Evolutionary conservation across 2,329 filamentous ascomycete species (phyloP).

Genomic region (Curvularia eragrostidis): DNA sequence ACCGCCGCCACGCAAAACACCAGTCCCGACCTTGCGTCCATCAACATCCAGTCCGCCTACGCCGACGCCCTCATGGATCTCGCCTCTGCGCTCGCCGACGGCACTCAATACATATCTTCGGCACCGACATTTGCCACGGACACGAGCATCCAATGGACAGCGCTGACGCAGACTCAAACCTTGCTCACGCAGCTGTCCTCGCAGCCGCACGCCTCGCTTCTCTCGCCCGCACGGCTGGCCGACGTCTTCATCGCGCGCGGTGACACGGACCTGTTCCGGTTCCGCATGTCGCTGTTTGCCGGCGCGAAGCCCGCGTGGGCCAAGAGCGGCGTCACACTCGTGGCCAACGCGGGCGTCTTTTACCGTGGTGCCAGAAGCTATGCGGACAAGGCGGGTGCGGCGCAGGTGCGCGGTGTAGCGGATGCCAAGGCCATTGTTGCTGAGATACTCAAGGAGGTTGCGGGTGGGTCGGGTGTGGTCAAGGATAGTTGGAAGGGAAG

Average conservation of each 20-base stretch:
- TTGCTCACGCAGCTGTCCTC: constrained; percentile 36
- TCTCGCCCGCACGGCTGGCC: constrained; percentile 38
- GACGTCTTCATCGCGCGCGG: constrained; percentile 44
- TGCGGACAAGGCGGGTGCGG: constrained; percentile 36
- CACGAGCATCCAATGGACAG: constrained; percentile 42
- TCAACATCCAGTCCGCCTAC: constrained; percentile 61
- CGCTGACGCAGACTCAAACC: constrained; percentile 41
- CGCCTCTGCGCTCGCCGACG: constrained; percentile 55
- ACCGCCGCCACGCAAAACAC: constrained; percentile 58
- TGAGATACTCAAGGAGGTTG: constrained; percentile 53
- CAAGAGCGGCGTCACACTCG: constrained; percentile 43
- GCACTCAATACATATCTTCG: constrained; percentile 19
- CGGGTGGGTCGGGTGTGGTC: constrained; percentile 44
- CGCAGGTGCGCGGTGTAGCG: constrained; percentile 54
- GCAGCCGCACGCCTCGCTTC: constrained; percentile 20
- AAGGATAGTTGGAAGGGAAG: constrained; percentile 50
- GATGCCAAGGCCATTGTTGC: constrained; percentile 58
- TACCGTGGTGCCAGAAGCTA: constrained; percentile 45
- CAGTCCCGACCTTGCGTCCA: constrained; percentile 57
- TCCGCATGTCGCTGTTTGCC: constrained; percentile 34
- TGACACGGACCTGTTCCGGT: constrained; percentile 45
- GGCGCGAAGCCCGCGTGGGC: constrained; percentile 39
- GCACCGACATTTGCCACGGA: constrained; percentile 25
- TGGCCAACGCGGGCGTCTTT: constrained; percentile 50
- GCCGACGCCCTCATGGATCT: constrained; percentile 64